Conservation (phyloP, 139 green algal genomes). For the Eudorina sp. region DNA sequence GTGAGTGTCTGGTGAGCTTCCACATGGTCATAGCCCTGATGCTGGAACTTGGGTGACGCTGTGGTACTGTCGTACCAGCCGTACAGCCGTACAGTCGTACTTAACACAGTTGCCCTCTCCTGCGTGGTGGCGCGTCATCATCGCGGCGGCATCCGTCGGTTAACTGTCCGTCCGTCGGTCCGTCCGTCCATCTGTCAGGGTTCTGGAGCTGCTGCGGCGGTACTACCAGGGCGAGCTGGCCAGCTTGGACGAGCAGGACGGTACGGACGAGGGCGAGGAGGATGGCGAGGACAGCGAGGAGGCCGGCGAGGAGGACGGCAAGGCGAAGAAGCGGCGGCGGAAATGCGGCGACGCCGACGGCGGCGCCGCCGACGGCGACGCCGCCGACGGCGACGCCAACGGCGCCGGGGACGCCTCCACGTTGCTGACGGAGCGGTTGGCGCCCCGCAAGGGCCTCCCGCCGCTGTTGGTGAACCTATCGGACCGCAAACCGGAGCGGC, state of each 20-base stretch:
- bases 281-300: slow-evolving; percentile 42
- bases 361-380: slow-evolving; percentile 23
- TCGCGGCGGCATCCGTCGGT: too few species aligned
- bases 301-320: not conserved
- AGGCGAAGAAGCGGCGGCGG: slow-evolving; percentile 42
- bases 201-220: slow-evolving; percentile 67
- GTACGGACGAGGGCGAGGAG: slow-evolving; percentile 26
- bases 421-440: slow-evolving; percentile 86
- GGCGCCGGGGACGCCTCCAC: not conserved
- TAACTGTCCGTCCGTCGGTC: too few species aligned
- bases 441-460: slow-evolving; percentile 84
- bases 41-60: too few species aligned
- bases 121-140: too few species aligned
- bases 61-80: too few species aligned
- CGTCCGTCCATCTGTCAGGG: too few species aligned
- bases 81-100: too few species aligned
- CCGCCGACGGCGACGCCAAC: slow-evolving; percentile 25
- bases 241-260: slow-evolving; percentile 62
- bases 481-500: slow-evolving; percentile 84
- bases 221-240: slow-evolving; percentile 73
- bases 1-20: too few species aligned
- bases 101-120: too few species aligned
- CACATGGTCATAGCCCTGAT: too few species aligned
- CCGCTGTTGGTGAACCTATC: slow-evolving; percentile 88
- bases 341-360: not conserved